Evolutionary conservation across 2,329 filamentous ascomycete genomes (phyloP).

Genomic region (Pezizomycotina sp.): DNA sequence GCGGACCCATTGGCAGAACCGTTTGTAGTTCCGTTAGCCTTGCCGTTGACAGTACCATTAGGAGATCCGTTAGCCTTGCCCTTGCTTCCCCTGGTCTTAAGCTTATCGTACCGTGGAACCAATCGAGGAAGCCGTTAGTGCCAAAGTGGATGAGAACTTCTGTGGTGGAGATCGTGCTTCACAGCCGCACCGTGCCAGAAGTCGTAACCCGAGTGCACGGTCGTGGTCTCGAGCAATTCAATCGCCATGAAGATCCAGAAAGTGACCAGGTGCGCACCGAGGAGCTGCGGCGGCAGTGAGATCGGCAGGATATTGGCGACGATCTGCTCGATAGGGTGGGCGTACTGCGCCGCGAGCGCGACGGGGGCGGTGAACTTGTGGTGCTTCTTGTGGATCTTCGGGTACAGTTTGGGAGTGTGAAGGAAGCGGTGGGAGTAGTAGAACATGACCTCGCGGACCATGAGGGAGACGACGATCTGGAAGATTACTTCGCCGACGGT

Average conservation of each 20-base stretch:
- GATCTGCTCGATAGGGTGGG: slow-evolving; percentile 41
- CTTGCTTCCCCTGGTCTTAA: slow-evolving; percentile 14
- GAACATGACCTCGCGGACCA: slow-evolving; percentile 37
- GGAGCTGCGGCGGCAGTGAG: slow-evolving; percentile 34
- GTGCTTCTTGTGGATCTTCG: slow-evolving; percentile 39
- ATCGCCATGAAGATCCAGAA: slow-evolving; percentile 37
- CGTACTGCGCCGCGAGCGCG: slow-evolving; percentile 40
- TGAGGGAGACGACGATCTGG: slow-evolving; percentile 32
- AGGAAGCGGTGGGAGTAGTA: slow-evolving; percentile 41
- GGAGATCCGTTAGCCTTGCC: slow-evolving; percentile 5
- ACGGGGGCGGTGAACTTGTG: slow-evolving; percentile 42
- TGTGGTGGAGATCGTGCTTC: slow-evolving; percentile 43
- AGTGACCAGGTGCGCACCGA: slow-evolving; percentile 37
- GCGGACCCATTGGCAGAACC: slow-evolving; percentile 5
- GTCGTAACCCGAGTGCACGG: slow-evolving; percentile 43
- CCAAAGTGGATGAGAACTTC: slow-evolving; percentile 40
- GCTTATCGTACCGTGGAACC: slow-evolving; percentile 36
- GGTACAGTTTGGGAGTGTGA: slow-evolving; percentile 36
- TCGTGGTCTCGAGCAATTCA: slow-evolving; percentile 37
- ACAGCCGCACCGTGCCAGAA: slow-evolving; percentile 35
- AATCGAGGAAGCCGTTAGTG: slow-evolving; percentile 36
- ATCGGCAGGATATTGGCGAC: slow-evolving; percentile 39
- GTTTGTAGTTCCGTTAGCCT: slow-evolving; percentile 10
- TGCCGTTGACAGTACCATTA: slow-evolving; percentile 3
- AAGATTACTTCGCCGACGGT: slow-evolving; percentile 27